Percentiles rank a stretch among this genome's conserved stretches.
Conservation (phyloP, 495 filamentous ascomycete species). For the Neurospora sp. region DNA sequence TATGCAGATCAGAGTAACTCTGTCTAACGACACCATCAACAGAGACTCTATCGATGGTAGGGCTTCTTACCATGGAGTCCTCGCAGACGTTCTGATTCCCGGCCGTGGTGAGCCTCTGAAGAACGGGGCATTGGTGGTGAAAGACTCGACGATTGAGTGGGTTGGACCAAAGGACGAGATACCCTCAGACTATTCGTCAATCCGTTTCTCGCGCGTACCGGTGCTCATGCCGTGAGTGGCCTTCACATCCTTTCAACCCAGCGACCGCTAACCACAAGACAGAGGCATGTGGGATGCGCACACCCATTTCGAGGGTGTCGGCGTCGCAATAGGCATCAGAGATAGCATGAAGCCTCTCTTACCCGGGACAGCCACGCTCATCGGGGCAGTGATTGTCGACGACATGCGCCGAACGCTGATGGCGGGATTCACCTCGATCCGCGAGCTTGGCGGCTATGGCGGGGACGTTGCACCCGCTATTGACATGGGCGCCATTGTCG, state of each 20-base stretch:
- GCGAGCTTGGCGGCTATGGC: constrained; percentile 38
- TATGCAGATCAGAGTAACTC: background rate
- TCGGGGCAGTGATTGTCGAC: constrained; percentile 7
- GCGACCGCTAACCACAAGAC: background rate
- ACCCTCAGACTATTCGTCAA: constrained; percentile 24
- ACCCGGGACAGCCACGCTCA: constrained; percentile 3
- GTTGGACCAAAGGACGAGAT: constrained; percentile 26
- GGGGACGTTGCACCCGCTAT: constrained; percentile 35
- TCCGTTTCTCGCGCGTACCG: constrained; percentile 12
- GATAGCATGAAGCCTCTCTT: constrained; percentile 3
- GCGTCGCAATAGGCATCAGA: constrained; percentile 1
- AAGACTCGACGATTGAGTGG: constrained; percentile 32
- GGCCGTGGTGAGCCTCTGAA: constrained; percentile 31
- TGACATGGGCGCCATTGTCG: constrained; percentile 34
- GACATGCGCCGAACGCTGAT: constrained; percentile 25
- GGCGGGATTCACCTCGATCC: constrained; percentile 43
- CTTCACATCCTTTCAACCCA: constrained; percentile 19
- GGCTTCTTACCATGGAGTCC: background rate
- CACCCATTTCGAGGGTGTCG: constrained; percentile 29
- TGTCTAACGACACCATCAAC: background rate
- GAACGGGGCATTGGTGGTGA: constrained; percentile 32
- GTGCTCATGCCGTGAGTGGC: constrained; percentile 46
- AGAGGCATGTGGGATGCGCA: constrained; percentile 45
- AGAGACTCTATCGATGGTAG: background rate
- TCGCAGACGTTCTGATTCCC: constrained; percentile 33